These are phyloP conservation scores for Sugiyamaella qingdaonensis DNA, from an alignment of 805 yeast species.

Conservation along the genomic window DNA sequence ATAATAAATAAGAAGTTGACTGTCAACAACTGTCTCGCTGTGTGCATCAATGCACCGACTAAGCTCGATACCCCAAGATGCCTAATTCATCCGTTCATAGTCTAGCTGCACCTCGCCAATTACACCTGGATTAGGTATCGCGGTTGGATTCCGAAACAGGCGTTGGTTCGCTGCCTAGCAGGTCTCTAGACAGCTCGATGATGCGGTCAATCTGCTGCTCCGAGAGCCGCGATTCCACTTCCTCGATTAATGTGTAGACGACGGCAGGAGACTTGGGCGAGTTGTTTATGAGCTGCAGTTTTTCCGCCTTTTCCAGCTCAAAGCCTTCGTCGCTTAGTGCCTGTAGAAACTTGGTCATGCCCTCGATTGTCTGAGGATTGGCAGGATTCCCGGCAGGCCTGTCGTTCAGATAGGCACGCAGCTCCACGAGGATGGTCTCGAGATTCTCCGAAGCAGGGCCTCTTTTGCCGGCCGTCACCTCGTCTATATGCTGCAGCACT, in stretches of 20 bases:
- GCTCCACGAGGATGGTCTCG: constrained; percentile 34
- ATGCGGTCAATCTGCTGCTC: constrained; percentile 61
- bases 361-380: constrained; percentile 32
- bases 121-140: no score
- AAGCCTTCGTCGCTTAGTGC: constrained; percentile 42
- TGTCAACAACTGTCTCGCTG: no score
- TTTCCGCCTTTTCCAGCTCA: constrained; percentile 74
- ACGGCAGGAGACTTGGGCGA: constrained; percentile 78
- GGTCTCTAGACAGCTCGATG: constrained; percentile 49
- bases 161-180: constrained; percentile 30
- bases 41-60: no score
- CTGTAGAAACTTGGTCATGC: constrained; percentile 38
- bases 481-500: constrained; percentile 49
- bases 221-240: constrained; percentile 81
- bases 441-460: constrained; percentile 22
- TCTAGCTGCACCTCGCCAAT: no score
- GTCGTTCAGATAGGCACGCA: constrained; percentile 37
- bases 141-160: constrained; percentile 18
- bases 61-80: no score
- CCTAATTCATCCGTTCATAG: no score
- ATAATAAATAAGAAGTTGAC: no score
- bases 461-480: constrained; percentile 7
- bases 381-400: constrained; percentile 37
- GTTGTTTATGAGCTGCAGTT: constrained; percentile 74
- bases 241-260: constrained; percentile 78